Conservation (phyloP, 345 rosid genomes). For the Limnanthes douglasii region DNA sequence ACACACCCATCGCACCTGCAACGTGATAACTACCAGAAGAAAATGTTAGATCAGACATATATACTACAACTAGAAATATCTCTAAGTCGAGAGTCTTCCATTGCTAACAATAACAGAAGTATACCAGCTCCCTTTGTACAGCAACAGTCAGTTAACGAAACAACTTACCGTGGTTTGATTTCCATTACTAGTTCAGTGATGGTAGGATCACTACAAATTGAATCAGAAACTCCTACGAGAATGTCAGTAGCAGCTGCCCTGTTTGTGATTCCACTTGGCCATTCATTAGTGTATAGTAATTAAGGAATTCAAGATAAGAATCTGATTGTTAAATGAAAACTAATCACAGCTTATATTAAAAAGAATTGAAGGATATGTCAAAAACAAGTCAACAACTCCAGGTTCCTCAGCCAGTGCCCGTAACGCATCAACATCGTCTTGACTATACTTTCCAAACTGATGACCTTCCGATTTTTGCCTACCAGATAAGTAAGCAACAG, state of each 20-base stretch:
- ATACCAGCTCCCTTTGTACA: no score
- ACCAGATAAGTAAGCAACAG: conserved; percentile 76
- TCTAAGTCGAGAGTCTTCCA: no score
- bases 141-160: no score
- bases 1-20: conserved; percentile 72
- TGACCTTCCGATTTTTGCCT: conserved; percentile 36
- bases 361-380: conserved; percentile 63
- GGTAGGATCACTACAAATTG: conserved; percentile 31
- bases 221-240: conserved; percentile 39
- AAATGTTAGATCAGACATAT: conserved; percentile 7
- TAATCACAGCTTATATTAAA: no score
- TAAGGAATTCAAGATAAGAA: conserved; percentile 38
- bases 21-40: conserved; percentile 60
- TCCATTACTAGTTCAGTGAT: conserved; percentile 68
- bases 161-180: conserved; percentile 83
- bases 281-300: conserved; percentile 56
- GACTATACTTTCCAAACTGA: conserved; percentile 57
- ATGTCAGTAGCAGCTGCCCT: conserved; percentile 37
- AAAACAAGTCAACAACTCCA: conserved; percentile 62
- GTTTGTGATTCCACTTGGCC: conserved; percentile 72
- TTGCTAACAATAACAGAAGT: background rate
- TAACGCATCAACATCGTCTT: conserved; percentile 78
- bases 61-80: conserved; percentile 3
- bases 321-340: no score
- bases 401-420: conserved; percentile 91